These are phyloP conservation scores for Kodamaea arcana DNA, from an alignment of 1,139 yeast genomes.

Conservation along the genomic window DNA sequence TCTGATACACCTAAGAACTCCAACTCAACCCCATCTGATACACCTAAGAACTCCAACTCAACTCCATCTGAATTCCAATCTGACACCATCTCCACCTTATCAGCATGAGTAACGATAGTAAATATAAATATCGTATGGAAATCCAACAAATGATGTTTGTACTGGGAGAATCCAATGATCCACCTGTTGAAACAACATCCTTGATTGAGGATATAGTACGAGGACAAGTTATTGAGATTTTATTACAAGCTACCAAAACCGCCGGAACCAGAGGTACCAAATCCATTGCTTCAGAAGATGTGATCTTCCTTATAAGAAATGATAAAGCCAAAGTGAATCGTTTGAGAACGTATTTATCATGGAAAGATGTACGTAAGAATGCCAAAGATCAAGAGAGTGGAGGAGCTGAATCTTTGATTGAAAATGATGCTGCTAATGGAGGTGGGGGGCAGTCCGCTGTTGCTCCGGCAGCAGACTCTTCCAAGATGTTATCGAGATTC, in stretches of 20 bases:
- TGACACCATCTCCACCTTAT: no score
- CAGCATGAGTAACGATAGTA: constrained; percentile 30
- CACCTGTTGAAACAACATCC: constrained; percentile 87
- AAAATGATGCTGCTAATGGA: constrained; percentile 34
- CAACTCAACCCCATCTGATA: no score
- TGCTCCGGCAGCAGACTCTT: constrained; percentile 40
- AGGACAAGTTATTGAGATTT: constrained; percentile 88
- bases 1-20: no score
- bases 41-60: no score
- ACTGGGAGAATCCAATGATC: constrained; percentile 90
- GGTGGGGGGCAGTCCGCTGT: constrained; percentile 33
- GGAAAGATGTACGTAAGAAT: constrained; percentile 97
- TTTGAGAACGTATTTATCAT: constrained; percentile 81
- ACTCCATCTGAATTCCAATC: no score
- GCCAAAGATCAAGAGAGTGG: constrained; percentile 94
- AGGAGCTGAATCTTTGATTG: constrained; percentile 56
- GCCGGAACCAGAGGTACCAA: constrained; percentile 81
- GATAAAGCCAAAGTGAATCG: constrained; percentile 94
- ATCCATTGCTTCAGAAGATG: constrained; percentile 86
- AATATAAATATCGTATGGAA: constrained; percentile 76
- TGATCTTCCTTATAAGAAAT: constrained; percentile 85
- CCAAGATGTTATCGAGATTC: constrained; percentile 61
- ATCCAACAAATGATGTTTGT: constrained; percentile 99
- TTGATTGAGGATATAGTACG: constrained; percentile 92
- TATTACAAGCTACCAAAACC: constrained; percentile 73